phyloP scores from a whole-genome alignment of 352 stramenopile species.

The Peronospora tabacina region DNA sequence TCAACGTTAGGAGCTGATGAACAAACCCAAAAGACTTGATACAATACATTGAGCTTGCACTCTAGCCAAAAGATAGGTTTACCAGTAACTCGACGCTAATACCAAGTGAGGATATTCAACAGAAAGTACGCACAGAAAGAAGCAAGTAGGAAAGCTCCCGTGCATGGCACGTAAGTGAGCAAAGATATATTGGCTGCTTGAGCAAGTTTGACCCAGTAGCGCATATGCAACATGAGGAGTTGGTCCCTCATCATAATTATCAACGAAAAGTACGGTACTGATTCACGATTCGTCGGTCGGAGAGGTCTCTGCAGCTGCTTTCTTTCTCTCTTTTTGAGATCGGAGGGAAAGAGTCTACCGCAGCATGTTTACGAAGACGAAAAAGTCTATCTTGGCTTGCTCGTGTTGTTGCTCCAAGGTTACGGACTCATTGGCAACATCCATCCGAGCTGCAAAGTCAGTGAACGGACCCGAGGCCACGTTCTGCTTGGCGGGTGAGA shows the following conservation, averaged over 20 bases:
- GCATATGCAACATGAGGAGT: slow-evolving; percentile 6
- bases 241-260: slow-evolving; percentile 21
- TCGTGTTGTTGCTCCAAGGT: slow-evolving; percentile 26
- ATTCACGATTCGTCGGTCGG: neutral
- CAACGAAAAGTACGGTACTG: slow-evolving; percentile 20
- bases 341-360: slow-evolving; percentile 18
- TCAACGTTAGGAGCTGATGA: neutral
- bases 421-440: slow-evolving; percentile 12
- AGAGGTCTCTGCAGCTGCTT: neutral
- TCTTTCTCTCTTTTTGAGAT: neutral
- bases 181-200: slow-evolving; percentile 19
- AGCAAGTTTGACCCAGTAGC: slow-evolving; percentile 4
- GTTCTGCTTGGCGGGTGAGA: slow-evolving; percentile 24
- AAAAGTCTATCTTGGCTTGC: slow-evolving; percentile 39
- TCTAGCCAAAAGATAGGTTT: too few species aligned
- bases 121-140: slow-evolving; percentile 6
- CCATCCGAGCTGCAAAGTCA: slow-evolving; percentile 19
- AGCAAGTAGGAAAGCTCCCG: slow-evolving; percentile 6
- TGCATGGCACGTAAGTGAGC: slow-evolving; percentile 15
- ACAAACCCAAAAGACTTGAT: neutral
- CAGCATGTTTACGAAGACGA: slow-evolving; percentile 41
- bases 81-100: neutral
- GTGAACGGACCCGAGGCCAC: slow-evolving; percentile 15
- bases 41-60: neutral
- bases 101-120: neutral